Conservation (phyloP, 2,329 filamentous ascomycete species). For the Lachnellula arida region DNA sequence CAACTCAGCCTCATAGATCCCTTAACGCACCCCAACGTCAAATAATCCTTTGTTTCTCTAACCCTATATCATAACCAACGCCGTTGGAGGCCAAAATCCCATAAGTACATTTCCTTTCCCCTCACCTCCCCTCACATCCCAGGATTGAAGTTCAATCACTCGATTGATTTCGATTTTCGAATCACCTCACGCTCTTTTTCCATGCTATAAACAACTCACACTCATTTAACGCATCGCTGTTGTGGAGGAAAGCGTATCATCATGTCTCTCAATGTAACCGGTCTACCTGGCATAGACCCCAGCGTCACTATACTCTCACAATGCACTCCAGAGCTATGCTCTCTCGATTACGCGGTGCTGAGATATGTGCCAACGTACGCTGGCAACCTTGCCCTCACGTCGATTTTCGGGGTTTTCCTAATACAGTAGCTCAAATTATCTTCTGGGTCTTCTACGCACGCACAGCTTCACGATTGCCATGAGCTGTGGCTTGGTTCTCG, state of each 20-base stretch:
- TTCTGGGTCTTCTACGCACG: constrained; percentile 41
- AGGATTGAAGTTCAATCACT: background rate
- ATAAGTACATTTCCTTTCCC: background rate
- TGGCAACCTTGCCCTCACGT: constrained; percentile 30
- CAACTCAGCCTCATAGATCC: background rate
- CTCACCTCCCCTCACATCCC: background rate
- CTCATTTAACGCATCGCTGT: background rate
- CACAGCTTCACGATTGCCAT: constrained; percentile 53
- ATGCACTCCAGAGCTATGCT: constrained; percentile 14
- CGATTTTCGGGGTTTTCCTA: constrained; percentile 16
- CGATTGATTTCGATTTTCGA: background rate
- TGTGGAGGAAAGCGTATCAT: background rate
- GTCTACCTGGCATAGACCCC: constrained; percentile 7
- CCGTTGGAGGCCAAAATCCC: background rate
- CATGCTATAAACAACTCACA: background rate
- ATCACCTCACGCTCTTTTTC: background rate
- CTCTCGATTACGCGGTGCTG: constrained; percentile 14
- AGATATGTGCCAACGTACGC: constrained; percentile 13
- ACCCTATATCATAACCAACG: background rate
- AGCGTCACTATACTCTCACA: constrained; percentile 10
- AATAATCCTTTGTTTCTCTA: background rate
- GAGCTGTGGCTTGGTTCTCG: constrained; percentile 46
- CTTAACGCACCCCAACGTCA: background rate
- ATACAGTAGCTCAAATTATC: constrained; percentile 13
- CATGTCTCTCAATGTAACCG: constrained; percentile 4